A percentile compares a stretch with the other conserved stretches of the same genome.
Conservation (phyloP, 495 filamentous ascomycete genomes). For the Letharia columbiana region DNA sequence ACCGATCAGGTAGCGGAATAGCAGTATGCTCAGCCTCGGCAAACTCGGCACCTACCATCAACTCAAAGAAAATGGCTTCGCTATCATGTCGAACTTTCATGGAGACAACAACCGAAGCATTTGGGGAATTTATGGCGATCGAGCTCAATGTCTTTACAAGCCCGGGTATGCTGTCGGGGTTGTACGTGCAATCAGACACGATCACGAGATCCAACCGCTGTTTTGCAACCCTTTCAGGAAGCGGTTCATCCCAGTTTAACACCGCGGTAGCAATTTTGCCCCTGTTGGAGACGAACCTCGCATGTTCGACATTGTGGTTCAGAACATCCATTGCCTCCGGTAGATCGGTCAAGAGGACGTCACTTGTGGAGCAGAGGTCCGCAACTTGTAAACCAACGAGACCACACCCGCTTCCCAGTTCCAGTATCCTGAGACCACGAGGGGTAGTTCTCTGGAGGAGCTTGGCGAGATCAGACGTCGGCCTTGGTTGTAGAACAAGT, state of each 20-base stretch:
- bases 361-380: slow-evolving; percentile 42
- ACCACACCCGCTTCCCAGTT: slow-evolving; percentile 80
- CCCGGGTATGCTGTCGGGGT: slow-evolving; percentile 66
- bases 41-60: slow-evolving; percentile 58
- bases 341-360: slow-evolving; percentile 73
- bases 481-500: slow-evolving; percentile 13
- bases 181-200: slow-evolving; percentile 93
- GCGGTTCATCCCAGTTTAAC: slow-evolving; percentile 65
- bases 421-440: slow-evolving; percentile 49
- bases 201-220: slow-evolving; percentile 61
- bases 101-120: slow-evolving; percentile 57
- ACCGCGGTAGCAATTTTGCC: slow-evolving; percentile 46
- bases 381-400: slow-evolving; percentile 72
- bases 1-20: slow-evolving; percentile 50
- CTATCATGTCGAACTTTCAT: slow-evolving; percentile 81
- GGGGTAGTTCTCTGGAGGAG: slow-evolving; percentile 27
- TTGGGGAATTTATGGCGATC: slow-evolving; percentile 43
- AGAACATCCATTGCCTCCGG: slow-evolving; percentile 64
- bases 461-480: slow-evolving; percentile 27
- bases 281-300: slow-evolving; percentile 30
- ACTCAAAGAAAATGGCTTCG: slow-evolving; percentile 68
- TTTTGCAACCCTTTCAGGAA: slow-evolving; percentile 35
- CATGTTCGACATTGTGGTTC: slow-evolving; percentile 41
- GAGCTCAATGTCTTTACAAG: slow-evolving; percentile 61
- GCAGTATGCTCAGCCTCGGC: slow-evolving; percentile 36